Evolutionary conservation across 257 asterid species (phyloP).

Genomic region (Apocynum venetum): DNA sequence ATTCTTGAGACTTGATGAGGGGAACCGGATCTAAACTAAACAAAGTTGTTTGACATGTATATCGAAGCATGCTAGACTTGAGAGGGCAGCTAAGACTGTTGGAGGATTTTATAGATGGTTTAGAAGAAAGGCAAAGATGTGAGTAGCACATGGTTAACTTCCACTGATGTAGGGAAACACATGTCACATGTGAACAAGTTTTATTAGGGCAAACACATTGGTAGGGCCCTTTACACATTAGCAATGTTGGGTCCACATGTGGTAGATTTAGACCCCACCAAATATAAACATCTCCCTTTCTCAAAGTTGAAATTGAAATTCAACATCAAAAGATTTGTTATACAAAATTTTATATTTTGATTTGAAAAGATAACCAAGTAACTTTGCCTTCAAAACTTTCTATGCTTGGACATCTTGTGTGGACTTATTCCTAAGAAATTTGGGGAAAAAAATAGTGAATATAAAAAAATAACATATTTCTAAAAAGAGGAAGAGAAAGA

Average conservation of each 20-base stretch:
- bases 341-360: too few relatives aligned
- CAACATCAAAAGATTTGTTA: background rate
- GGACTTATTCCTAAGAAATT: background rate
- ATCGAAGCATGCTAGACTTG: slow-evolving; percentile 20
- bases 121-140: slow-evolving; percentile 5
- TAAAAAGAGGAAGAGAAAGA: background rate
- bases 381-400: background rate
- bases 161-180: slow-evolving; percentile 39
- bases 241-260: slow-evolving; percentile 18
- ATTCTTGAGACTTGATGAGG: slow-evolving; percentile 9
- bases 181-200: slow-evolving; percentile 30
- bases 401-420: background rate
- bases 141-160: slow-evolving; percentile 51
- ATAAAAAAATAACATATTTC: background rate
- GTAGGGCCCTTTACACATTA: slow-evolving; percentile 7
- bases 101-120: background rate
- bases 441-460: background rate
- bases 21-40: slow-evolving; percentile 31
- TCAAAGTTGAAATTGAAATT: background rate
- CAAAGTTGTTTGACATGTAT: slow-evolving; percentile 15
- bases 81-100: slow-evolving; percentile 24
- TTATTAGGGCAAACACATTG: slow-evolving; percentile 10
- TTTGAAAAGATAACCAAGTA: too few relatives aligned
- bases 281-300: slow-evolving; percentile 14
- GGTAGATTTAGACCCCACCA: slow-evolving; percentile 21